Percentiles rank a stretch among this genome's conserved stretches.
These are phyloP conservation scores for Kitagawia praeruptora DNA, from an alignment of 129 eudicot species.

Conservation along the genomic window DNA sequence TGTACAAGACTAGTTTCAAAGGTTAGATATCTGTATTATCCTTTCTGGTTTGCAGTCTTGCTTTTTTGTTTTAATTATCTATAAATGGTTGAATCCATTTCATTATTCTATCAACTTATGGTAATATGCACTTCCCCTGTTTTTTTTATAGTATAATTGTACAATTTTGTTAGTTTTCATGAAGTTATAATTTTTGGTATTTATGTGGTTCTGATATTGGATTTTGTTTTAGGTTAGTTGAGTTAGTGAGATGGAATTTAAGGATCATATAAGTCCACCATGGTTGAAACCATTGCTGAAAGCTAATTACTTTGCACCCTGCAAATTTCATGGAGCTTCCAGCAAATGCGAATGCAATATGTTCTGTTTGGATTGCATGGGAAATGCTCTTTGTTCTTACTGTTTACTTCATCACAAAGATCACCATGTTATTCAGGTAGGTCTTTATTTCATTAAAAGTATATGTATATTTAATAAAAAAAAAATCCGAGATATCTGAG, in stretches of 20 bases:
- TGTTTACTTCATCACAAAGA: conserved; percentile 51
- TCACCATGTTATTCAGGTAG: conserved; percentile 55
- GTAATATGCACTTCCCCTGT: neutral
- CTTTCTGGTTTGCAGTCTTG: neutral
- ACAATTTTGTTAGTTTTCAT: neutral
- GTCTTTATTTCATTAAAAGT: neutral
- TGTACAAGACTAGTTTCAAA: neutral
- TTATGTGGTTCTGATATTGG: neutral
- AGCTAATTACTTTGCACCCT: conserved; percentile 41
- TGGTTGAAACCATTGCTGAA: conserved; percentile 52
- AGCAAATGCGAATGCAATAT: conserved; percentile 49
- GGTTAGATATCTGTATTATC: neutral
- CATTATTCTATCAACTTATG: neutral
- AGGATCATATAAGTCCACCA: conserved; percentile 10
- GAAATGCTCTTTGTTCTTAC: conserved; percentile 41
- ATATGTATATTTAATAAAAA: too few relatives aligned
- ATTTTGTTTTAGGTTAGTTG: neutral
- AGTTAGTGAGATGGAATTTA: neutral
- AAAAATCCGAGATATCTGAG: neutral
- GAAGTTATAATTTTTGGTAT: neutral
- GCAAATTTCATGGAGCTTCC: conserved; percentile 40
- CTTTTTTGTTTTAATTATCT: neutral
- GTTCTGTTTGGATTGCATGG: conserved; percentile 49
- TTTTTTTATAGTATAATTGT: too few relatives aligned
- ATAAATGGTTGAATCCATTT: neutral